Conservation (phyloP, 2,329 filamentous ascomycete species). For the Acrocalymma vagum region DNA sequence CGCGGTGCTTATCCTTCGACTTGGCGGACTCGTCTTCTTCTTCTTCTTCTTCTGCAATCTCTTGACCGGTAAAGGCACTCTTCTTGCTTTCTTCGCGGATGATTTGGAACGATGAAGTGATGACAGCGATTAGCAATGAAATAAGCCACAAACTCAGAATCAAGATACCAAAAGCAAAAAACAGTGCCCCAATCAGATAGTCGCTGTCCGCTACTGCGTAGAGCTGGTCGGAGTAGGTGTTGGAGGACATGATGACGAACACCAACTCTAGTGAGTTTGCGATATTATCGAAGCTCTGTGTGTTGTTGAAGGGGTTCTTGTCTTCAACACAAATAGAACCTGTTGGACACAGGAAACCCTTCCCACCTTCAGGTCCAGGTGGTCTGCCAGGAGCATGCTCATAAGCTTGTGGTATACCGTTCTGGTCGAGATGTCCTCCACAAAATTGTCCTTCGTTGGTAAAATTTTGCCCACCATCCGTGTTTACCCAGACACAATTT, state of each 20-base stretch:
- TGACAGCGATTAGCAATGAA: slow-evolving; percentile 93
- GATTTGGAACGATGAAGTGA: slow-evolving; percentile 97
- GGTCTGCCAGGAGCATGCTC: slow-evolving; percentile 58
- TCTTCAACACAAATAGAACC: slow-evolving; percentile 86
- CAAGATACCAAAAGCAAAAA: slow-evolving; percentile 76
- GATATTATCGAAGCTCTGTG: slow-evolving; percentile 95
- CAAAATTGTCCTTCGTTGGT: slow-evolving; percentile 75
- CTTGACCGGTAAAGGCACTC: slow-evolving; percentile 87
- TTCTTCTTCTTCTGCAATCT: slow-evolving; percentile 58
- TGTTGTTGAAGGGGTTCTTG: slow-evolving; percentile 80
- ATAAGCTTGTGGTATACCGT: slow-evolving; percentile 67
- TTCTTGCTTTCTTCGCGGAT: slow-evolving; percentile 95
- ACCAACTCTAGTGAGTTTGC: slow-evolving; percentile 90
- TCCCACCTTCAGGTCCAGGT: slow-evolving; percentile 57
- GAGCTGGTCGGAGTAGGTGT: slow-evolving; percentile 94
- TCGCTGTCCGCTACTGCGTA: slow-evolving; percentile 94
- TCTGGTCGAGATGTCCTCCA: slow-evolving; percentile 77
- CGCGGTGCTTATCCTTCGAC: slow-evolving; percentile 50
- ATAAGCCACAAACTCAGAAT: slow-evolving; percentile 97
- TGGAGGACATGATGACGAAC: slow-evolving; percentile 98
- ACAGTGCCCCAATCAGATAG: slow-evolving; percentile 85
- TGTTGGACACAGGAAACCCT: slow-evolving; percentile 88
- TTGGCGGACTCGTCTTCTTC: slow-evolving; percentile 29
- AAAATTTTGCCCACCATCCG: slow-evolving; percentile 62
- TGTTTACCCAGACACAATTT: slow-evolving; percentile 60